Evolutionary conservation across 1,139 yeast genomes (phyloP).

Genomic region (Suhomyces chickasaworum): DNA sequence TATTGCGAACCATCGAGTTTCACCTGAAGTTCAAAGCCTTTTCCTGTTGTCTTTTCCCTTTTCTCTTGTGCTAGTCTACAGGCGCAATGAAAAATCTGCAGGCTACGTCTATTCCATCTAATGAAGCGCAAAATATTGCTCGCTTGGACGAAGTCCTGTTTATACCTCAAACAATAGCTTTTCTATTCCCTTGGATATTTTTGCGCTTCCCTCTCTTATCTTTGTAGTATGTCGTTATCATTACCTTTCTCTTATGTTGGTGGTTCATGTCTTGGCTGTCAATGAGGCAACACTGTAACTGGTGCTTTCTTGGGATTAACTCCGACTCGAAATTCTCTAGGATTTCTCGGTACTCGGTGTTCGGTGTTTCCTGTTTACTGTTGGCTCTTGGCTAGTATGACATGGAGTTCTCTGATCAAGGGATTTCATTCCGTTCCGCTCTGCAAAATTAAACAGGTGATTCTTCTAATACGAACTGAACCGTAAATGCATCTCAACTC

Average conservation of each 20-base stretch:
- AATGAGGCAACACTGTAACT: neutral
- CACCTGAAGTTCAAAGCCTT: no score
- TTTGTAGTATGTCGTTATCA: neutral
- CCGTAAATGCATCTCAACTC: no score
- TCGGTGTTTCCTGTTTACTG: neutral
- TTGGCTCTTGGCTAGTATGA: no score
- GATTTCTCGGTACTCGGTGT: no score
- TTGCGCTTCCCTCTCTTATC: slow-evolving; percentile 1
- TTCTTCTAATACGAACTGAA: no score
- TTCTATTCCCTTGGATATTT: neutral
- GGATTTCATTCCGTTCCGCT: neutral
- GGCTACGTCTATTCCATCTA: neutral
- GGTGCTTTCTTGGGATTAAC: neutral
- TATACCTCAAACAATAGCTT: neutral
- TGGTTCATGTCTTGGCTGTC: neutral
- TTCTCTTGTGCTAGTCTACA: neutral
- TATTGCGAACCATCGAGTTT: neutral
- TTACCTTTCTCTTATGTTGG: neutral
- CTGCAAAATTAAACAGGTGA: no score
- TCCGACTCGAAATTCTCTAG: neutral
- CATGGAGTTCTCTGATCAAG: no score
- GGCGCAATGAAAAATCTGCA: neutral
- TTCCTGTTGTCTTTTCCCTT: no score
- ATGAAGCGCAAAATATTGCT: slow-evolving; percentile 1
- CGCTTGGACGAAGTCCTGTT: neutral